Evolutionary conservation across 2,329 filamentous ascomycete genomes (phyloP), one percentile per base, ranked within the genome.

Genomic region (Cytospora paraplurivora): DNA sequence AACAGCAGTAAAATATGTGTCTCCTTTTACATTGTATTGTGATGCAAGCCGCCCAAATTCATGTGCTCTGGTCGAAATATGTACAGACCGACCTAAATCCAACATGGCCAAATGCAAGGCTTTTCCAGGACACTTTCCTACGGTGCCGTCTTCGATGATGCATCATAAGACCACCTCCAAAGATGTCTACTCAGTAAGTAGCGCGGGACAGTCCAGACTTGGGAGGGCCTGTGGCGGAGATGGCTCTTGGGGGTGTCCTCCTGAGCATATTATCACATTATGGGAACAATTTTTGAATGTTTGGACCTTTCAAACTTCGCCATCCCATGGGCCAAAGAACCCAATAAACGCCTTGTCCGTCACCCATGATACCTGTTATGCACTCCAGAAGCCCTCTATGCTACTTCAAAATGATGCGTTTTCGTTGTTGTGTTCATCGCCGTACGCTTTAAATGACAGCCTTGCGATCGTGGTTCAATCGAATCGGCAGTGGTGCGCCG

Each of bases 201-300:
- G 41, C 5, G n/a, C n/a, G 44, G n/a, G 17, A 21, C 44, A 47
- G 44, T 19, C n/a, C 19, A 19, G 44, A 21, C 44, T 11, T 5
- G 19, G 13, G 17, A 47, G n/a, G 44, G 21, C 5, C 11, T 1
- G 13, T 4, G 7, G 7, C 8, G n/a, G 12, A 44, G 13, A 21
- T 6, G 44, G n/a, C n/a, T 21, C 44, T 4, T 47, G 44, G n/a
- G 27, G n/a, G n/a, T 47, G n/a, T 21, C 44, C n/a, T 47, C 44
- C 58, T 55, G 49, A 33, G 47, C 38, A 62, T 52, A 60, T 63
- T 63, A 63, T 63, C 49, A 38, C 62, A 63, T 60, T 63, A 54
- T 54, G 54, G 37, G 50, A 54, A 59, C 56, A 54, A 13, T 19
- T 63, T 27, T 7, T 54, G 35, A 55, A 37, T 19, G 10, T 27